phyloP scores from a whole-genome alignment of 2,329 filamentous ascomycete genomes.

The Verticillium klebahnii region DNA sequence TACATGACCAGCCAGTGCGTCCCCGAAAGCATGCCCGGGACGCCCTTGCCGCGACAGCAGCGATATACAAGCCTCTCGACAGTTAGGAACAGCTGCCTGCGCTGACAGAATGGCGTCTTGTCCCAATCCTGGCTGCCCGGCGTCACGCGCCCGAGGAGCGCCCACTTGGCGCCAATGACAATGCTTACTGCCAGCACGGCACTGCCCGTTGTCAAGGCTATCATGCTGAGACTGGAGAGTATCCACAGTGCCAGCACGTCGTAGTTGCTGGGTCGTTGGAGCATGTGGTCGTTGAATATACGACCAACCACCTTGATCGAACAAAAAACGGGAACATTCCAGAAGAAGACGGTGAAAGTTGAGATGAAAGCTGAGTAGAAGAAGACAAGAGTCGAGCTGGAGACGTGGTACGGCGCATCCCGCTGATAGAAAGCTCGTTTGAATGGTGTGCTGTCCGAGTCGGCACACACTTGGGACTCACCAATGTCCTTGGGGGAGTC shows the following conservation, averaged over 20 bases:
- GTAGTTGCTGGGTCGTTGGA: constrained; percentile 17
- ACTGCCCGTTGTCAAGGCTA: constrained; percentile 36
- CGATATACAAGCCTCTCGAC: constrained; percentile 46
- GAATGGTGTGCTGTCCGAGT: constrained; percentile 36
- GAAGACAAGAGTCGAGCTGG: constrained; percentile 41
- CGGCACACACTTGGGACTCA: background rate
- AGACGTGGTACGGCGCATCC: constrained; percentile 45
- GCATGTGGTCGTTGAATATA: constrained; percentile 19
- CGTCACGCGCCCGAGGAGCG: constrained; percentile 42
- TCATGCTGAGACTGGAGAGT: constrained; percentile 33
- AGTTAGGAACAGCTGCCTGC: constrained; percentile 50
- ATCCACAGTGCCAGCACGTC: constrained; percentile 32
- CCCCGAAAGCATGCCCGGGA: constrained; percentile 48
- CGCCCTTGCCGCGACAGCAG: constrained; percentile 44
- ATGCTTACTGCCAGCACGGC: constrained; percentile 35
- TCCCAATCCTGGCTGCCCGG: constrained; percentile 55
- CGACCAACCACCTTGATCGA: constrained; percentile 40
- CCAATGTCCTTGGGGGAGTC: background rate
- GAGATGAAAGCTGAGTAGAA: constrained; percentile 42
- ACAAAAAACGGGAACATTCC: constrained; percentile 44
- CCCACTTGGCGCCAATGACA: constrained; percentile 46
- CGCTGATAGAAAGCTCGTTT: constrained; percentile 50
- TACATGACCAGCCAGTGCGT: constrained; percentile 48
- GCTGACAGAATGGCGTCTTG: constrained; percentile 50
- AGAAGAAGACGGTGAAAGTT: constrained; percentile 42